Conservation (phyloP, 2,329 filamentous ascomycete species). For the Fusarium ramigenum region DNA sequence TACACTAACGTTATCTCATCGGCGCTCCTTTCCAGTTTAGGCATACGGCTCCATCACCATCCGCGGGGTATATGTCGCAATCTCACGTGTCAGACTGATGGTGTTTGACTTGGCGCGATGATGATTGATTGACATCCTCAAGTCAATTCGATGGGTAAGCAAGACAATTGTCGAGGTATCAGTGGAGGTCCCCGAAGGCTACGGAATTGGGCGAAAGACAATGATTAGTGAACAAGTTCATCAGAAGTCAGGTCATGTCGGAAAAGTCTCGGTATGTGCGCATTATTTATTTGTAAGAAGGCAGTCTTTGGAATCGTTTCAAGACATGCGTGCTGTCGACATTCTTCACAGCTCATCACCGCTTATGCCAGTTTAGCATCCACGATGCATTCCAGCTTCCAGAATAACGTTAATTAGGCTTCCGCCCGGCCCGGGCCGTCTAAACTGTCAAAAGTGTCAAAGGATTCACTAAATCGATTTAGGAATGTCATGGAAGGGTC, state of each 20-base stretch:
- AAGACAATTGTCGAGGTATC: neutral
- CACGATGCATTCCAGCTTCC: neutral
- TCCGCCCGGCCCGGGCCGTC: neutral
- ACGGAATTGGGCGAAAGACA: neutral
- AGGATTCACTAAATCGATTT: neutral
- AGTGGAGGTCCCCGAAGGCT: fast-evolving
- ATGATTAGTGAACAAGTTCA: neutral
- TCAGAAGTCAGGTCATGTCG: neutral
- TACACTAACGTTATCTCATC: neutral
- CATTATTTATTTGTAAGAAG: neutral
- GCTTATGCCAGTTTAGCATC: neutral
- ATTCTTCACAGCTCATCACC: neutral
- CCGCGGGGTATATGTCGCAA: constrained; percentile 34
- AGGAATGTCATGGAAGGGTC: neutral
- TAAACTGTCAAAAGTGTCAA: neutral
- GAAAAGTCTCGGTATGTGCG: neutral
- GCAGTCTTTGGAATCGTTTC: neutral
- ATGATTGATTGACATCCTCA: neutral
- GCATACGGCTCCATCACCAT: constrained; percentile 13
- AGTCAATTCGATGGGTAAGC: neutral
- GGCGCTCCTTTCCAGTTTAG: neutral
- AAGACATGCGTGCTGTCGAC: fast-evolving
- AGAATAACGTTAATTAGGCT: neutral
- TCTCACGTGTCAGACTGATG: neutral
- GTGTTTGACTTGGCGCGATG: neutral